Base-by-base conservation (phyloP, 148 eudicot genomes). In the Camellia granthamiana region DNA sequence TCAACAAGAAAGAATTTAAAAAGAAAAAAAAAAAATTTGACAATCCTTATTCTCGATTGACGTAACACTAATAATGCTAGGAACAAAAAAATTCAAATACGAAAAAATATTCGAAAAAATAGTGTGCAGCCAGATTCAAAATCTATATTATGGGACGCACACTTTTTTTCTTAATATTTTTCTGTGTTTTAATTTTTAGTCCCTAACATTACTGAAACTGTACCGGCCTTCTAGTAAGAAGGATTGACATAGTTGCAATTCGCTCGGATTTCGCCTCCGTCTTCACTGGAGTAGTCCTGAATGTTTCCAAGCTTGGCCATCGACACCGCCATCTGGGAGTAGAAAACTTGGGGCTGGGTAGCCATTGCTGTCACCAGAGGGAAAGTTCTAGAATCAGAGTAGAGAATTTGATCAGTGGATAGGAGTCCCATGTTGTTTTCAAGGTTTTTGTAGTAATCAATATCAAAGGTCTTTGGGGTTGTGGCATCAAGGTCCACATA, bases 281-380 rank as follows among this genome's bases (percentile, higher is more conserved):
- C 88, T 19, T 87, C 88, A 0, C 81, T 83, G 16, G 55, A 64
- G 21, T 88, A 64, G 21, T 88, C 92, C 60, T 85, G 79, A 81
- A 94, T 79, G 1, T 81, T 84, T 2, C 94, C 95, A 15, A 92
- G 92, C 72, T 88, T 95, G 15, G 92, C 87, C 97, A 95, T 95
- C 4, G 98, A 91, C 10, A 82, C 86, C 0, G 90, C 84, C 68
- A 95, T 87, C 89, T 88, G 82, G 11, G 78, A 68, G 14, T 78
- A 59, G 56, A 91, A 95, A 42, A 79, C 56, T 0, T 23, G 19
- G 0, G 84, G 61, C 6, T 90, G 85, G 1, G 83, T 75, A 5
- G 92, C 89, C 60, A 95, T 69, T 1, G 90, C 86, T 7, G 69
- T 47, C 5, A 90, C 90, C 2, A 91, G 56, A n/a, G 80, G 59